Percentiles rank a stretch among this genome's conserved stretches.
phyloP scores from a whole-genome alignment of 768 basidiomycete genomes.

The Russula foetens region DNA sequence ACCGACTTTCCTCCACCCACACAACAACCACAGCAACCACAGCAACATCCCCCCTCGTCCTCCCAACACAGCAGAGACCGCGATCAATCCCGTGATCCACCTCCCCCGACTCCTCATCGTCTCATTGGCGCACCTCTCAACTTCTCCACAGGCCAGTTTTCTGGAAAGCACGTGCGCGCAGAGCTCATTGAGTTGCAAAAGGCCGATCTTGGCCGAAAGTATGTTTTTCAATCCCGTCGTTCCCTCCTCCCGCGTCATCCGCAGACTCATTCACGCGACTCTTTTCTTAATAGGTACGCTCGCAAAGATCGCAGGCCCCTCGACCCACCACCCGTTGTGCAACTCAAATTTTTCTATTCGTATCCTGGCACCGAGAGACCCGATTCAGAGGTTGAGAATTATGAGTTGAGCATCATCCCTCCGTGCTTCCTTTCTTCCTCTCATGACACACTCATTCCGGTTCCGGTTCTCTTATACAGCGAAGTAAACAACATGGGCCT shows the following conservation, averaged over 20 bases:
- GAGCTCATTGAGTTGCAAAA: slow-evolving; percentile 26
- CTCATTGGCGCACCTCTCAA: slow-evolving; percentile 24
- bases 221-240: neutral
- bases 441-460: neutral
- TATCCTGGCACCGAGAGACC: slow-evolving; percentile 4
- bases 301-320: slow-evolving; percentile 23
- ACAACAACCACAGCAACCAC: neutral
- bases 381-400: slow-evolving; percentile 16
- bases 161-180: slow-evolving; percentile 24
- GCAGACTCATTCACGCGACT: neutral
- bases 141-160: slow-evolving; percentile 26
- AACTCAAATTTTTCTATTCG: slow-evolving; percentile 22
- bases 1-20: too few relatives aligned
- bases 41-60: neutral
- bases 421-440: neutral
- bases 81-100: slow-evolving; percentile 8
- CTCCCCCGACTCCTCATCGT: neutral
- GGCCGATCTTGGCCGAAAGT: slow-evolving; percentile 30
- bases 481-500: slow-evolving; percentile 57
- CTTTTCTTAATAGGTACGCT: slow-evolving; percentile 19
- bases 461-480: slow-evolving; percentile 28
- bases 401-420: slow-evolving; percentile 13
- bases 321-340: slow-evolving; percentile 24
- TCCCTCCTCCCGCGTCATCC: neutral
- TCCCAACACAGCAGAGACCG: slow-evolving; percentile 2